Conservation (phyloP, 345 rosid genomes). For the Aquilaria yunnanensis region DNA sequence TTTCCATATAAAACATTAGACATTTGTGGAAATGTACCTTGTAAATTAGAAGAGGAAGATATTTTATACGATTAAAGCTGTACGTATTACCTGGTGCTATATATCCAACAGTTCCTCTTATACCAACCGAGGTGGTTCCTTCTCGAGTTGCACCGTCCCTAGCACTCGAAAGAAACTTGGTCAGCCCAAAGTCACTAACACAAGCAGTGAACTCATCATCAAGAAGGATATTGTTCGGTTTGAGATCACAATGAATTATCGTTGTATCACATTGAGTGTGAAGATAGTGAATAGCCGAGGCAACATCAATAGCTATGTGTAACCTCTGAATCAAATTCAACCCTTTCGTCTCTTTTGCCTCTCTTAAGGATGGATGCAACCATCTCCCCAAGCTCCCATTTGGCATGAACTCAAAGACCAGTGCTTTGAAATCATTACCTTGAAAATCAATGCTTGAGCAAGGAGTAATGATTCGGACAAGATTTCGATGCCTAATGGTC, state of each 20-base stretch:
- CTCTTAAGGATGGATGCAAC: conserved; percentile 8
- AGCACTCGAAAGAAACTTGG: background rate
- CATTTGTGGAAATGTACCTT: no score
- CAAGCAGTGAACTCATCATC: background rate
- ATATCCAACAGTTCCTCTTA: conserved; percentile 7
- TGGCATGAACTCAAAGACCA: conserved; percentile 16
- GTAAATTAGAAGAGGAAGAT: background rate
- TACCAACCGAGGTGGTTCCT: background rate
- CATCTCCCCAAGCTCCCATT: conserved; percentile 17
- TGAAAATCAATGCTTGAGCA: conserved; percentile 11
- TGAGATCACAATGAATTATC: conserved; percentile 12
- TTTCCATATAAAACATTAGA: no score
- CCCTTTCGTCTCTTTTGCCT: background rate
- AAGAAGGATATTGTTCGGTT: background rate
- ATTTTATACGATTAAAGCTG: no score
- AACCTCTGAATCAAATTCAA: background rate
- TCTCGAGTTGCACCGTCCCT: background rate
- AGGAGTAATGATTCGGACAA: conserved; percentile 8
- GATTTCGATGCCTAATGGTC: conserved; percentile 12
- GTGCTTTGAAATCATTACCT: conserved; percentile 15
- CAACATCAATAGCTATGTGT: conserved; percentile 12
- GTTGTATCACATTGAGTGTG: conserved; percentile 8
- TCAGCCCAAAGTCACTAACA: background rate
- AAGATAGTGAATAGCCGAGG: conserved; percentile 12
- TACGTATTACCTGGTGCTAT: background rate